Base-by-base conservation (phyloP, 768 basidiomycete genomes). In the Trametes meyenii region DNA sequence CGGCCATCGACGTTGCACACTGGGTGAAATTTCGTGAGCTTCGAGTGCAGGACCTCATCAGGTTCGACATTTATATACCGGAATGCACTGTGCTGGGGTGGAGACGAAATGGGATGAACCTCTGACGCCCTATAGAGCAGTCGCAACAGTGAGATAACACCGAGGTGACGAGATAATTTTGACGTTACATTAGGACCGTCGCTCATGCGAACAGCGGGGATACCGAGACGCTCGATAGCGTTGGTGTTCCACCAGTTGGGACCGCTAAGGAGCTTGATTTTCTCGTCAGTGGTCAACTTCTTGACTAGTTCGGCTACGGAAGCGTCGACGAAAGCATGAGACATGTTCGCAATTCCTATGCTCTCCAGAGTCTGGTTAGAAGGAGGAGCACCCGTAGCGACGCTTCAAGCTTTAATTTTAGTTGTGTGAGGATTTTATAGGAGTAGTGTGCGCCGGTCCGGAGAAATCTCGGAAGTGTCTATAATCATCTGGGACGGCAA, bases 221-320 rank as follows among this genome's bases (percentile, higher is more conserved):
- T 83, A n/a, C 76, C 77, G 17, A 89, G 78, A 23, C 87, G 78
- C 12, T 78, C 74, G 56, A 90, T 78, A 17, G 81, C 64, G 38
- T 77, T 78, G 16, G 87, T 88, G 66, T 87, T 87, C 87, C 88
- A 89, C 85, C 85, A 88, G 65, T 86, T 84, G 7, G 85, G 85
- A 14, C 84, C 87, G 26, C 84, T 80, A 3, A 88, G 78, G 17
- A 90, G 77, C 3, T 79, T 71, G 55, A 87, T 84, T 72, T 88
- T 88, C 75, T 88, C 87, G 23, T 87, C 83, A 5, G 78, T 78
- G 48, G 78, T 81, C 56, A 89, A 78, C 65, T 80, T 77, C 53
- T 75, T 72, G 45, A 78, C 70, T 50, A 89, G 78, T 43, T 85
- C 78, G 2, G 79, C 75, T 45, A 89, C 78, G 45, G 76, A 74